phyloP scores from a whole-genome alignment of 805 yeast genomes.

The Debaryomyces tyrocola region DNA sequence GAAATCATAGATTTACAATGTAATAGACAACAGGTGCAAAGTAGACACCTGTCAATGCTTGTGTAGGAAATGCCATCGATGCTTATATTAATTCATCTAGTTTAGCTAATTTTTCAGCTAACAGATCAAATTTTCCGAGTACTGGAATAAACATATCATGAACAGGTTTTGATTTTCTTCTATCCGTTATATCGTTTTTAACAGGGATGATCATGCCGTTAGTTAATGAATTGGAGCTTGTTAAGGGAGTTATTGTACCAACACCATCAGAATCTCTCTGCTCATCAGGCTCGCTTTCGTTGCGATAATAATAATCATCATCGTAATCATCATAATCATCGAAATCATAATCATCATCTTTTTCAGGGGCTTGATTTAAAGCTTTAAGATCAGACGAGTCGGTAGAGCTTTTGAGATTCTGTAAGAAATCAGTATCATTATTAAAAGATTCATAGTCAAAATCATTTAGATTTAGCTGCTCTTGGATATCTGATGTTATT shows the following conservation, averaged over 20 bases:
- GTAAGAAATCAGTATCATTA: background rate
- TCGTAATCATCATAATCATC: constrained; percentile 15
- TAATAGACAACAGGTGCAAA: background rate
- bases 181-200: constrained; percentile 39
- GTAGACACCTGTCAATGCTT: background rate
- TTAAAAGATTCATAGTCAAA: constrained; percentile 15
- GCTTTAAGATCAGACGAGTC: background rate
- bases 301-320: constrained; percentile 21
- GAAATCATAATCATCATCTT: background rate
- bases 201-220: constrained; percentile 17
- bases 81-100: constrained; percentile 22
- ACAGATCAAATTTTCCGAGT: constrained; percentile 46
- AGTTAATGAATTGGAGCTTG: constrained; percentile 33
- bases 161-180: constrained; percentile 36
- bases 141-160: constrained; percentile 59
- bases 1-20: background rate
- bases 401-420: background rate
- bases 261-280: constrained; percentile 5
- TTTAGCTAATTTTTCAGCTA: constrained; percentile 43
- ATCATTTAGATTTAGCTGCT: constrained; percentile 15
- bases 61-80: background rate
- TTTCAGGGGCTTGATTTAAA: background rate
- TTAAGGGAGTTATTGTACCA: constrained; percentile 31
- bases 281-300: constrained; percentile 15
- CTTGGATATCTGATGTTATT: constrained; percentile 38